A percentile compares a stretch with the other conserved stretches of the same genome.
phyloP scores from a whole-genome alignment of 2,329 filamentous ascomycete species.

The Ascochyta clinopodiicola region DNA sequence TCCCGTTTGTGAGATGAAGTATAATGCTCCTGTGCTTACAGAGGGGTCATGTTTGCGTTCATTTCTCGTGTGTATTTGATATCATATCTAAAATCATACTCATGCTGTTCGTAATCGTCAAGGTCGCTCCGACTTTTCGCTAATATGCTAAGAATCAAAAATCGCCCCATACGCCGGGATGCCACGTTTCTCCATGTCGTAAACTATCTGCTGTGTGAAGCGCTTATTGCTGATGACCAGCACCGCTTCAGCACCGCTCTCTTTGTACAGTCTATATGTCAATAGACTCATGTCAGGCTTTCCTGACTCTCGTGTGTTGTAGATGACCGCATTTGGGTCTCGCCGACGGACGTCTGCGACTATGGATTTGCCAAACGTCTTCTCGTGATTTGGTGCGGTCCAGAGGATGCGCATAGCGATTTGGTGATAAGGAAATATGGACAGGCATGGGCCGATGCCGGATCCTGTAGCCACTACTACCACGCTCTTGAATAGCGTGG shows the following conservation, averaged over 20 bases:
- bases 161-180: conserved; percentile 76
- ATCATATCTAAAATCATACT: too few species aligned
- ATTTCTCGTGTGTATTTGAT: too few species aligned
- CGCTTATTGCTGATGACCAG: conserved; percentile 76
- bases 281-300: conserved; percentile 69
- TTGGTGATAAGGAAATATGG: conserved; percentile 58
- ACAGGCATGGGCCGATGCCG: conserved; percentile 52
- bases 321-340: conserved; percentile 70
- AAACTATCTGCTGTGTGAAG: conserved; percentile 74
- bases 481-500: conserved; percentile 45
- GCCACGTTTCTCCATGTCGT: conserved; percentile 70
- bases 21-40: too few species aligned
- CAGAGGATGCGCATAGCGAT: conserved; percentile 71
- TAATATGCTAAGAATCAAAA: conserved; percentile 64
- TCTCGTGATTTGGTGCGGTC: conserved; percentile 69
- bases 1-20: not conserved
- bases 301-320: conserved; percentile 69
- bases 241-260: conserved; percentile 69
- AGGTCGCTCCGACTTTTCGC: not conserved
- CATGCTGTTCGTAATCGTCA: not conserved
- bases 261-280: conserved; percentile 60
- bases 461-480: conserved; percentile 50
- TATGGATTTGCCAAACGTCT: conserved; percentile 69
- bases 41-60: too few species aligned
- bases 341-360: conserved; percentile 64